A percentile compares a stretch with the other conserved stretches of the same genome.
Evolutionary conservation across 768 basidiomycete species (phyloP).

Genomic region (Auriscalpium vulgare): DNA sequence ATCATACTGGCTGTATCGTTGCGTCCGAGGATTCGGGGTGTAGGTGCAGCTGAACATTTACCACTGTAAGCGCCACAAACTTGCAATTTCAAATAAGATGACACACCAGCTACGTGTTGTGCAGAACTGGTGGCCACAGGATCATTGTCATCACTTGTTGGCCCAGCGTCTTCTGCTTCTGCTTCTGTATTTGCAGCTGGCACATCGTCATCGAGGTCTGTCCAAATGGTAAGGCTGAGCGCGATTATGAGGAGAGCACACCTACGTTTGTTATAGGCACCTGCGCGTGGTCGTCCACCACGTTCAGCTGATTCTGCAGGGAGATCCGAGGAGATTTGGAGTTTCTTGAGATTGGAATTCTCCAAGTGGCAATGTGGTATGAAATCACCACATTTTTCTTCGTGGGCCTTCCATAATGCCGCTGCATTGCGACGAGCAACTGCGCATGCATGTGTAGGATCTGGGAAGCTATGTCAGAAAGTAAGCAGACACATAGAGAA

Average conservation of each 20-base stretch:
- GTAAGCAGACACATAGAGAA: background rate
- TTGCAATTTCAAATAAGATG: too few species aligned
- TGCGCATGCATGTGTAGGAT: background rate
- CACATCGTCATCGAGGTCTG: too few species aligned
- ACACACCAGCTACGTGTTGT: too few species aligned
- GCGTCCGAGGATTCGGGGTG: too few species aligned
- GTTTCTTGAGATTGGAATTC: background rate
- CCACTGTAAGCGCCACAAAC: too few species aligned
- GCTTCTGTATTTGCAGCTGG: too few species aligned
- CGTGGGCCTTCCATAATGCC: background rate
- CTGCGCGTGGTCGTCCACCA: background rate
- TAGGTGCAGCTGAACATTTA: too few species aligned
- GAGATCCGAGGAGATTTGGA: background rate
- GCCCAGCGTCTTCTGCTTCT: too few species aligned
- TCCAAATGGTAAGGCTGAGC: background rate
- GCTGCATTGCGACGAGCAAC: background rate
- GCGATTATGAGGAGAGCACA: background rate
- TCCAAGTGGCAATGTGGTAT: background rate
- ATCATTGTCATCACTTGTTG: too few species aligned
- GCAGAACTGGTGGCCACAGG: too few species aligned
- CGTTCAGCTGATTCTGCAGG: background rate
- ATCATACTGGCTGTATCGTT: too few species aligned
- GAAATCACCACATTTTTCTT: background rate
- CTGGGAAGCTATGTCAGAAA: background rate
- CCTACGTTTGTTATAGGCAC: background rate